Evolutionary conservation across 345 rosid species (phyloP), one percentile per base, ranked within the genome.

Genomic region (Syzygium aromaticum): DNA sequence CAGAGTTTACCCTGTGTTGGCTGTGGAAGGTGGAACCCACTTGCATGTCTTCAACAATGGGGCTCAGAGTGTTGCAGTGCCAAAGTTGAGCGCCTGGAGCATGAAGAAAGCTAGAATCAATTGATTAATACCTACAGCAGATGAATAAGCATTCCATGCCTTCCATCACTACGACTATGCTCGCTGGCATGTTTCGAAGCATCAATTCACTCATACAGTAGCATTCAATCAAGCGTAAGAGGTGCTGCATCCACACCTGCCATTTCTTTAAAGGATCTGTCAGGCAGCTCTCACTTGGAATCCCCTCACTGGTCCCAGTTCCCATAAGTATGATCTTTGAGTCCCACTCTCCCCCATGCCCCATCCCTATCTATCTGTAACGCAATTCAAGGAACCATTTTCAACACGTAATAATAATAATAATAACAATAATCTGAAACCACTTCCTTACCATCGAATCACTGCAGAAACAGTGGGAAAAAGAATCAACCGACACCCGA

Each of bases 251-350:
- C 53, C 84, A 86, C 95, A 95, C 97, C 90, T 89, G 91, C 87
- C 98, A 95, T 90, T 90, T 94, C 93, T 95, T 88, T 80, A 89
- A 14, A 88, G 97, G 91, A 93, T 95, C 92, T 61, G 96, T 96
- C 53, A 93, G 92, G 93, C 97, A 97, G 93, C 94, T 95, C 33
- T 96, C 93, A 86, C 96, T 95, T 52, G 98, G 97, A 85, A 97
- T 94, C 85, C 95, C 98, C 93, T 95, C 98, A 88, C 96, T 95
- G 21, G 98, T 97, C 91, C 98, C 97, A 14, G 96, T 95, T 30
- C 98, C 97, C 88, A 96, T 84, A 87, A 96, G 95, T 83, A 96
- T 88, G 43, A 96, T 94, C 92, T 95, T 95, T 25, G 96, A 92
- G 84, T 85, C 6, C 6, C 16, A 33, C 38, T 52, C 52, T 15